Evolutionary conservation across 208 protist species (phyloP).

Genomic region (Crithidia expoeki): DNA sequence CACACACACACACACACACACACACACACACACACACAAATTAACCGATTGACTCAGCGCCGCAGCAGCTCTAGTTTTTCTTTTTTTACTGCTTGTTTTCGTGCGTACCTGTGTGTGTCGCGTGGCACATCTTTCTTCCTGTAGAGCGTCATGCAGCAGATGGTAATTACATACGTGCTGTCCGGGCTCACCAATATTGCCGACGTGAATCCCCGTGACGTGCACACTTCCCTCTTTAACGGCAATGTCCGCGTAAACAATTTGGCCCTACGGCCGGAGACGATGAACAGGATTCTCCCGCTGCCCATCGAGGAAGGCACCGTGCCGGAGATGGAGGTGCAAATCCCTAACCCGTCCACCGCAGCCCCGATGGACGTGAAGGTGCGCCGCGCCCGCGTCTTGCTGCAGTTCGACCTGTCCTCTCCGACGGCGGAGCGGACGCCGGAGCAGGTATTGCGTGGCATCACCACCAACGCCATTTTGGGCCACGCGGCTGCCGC

Average conservation of each 20-base stretch:
- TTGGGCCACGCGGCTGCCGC: slow-evolving; percentile 37
- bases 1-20: not conserved
- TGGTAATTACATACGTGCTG: slow-evolving; percentile 76
- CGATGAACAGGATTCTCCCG: slow-evolving; percentile 58
- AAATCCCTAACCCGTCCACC: slow-evolving; percentile 70
- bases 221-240: slow-evolving; percentile 64
- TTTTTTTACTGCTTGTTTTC: not conserved
- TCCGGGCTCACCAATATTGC: slow-evolving; percentile 66
- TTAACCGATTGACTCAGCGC: too few species aligned
- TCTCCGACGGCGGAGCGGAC: slow-evolving; percentile 33
- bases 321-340: slow-evolving; percentile 52
- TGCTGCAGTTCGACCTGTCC: slow-evolving; percentile 44
- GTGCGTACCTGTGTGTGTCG: slow-evolving; percentile 7
- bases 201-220: slow-evolving; percentile 64
- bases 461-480: slow-evolving; percentile 61
- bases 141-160: slow-evolving; percentile 53
- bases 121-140: not conserved
- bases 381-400: slow-evolving; percentile 30
- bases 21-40: too few species aligned
- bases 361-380: slow-evolving; percentile 51
- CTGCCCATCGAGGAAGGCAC: slow-evolving; percentile 61
- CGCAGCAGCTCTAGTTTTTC: too few species aligned
- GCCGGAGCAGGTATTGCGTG: slow-evolving; percentile 49
- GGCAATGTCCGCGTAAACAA: slow-evolving; percentile 61
- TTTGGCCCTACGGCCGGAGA: slow-evolving; percentile 53